Base-by-base conservation (phyloP, 352 stramenopile species). In the Phytophthora idaei region DNA sequence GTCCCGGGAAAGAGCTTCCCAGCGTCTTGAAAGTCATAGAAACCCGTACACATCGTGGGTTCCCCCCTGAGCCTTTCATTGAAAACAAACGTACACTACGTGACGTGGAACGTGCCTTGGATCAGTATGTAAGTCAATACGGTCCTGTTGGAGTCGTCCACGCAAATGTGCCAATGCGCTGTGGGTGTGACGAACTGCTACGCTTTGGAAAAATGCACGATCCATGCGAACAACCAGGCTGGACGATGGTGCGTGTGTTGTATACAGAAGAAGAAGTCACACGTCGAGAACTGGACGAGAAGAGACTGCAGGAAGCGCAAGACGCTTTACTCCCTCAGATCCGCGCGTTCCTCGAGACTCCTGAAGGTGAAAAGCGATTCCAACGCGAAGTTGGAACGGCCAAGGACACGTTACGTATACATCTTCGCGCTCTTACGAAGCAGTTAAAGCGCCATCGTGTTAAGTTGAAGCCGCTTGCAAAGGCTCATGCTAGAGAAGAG, bases 191-290 rank as follows among this genome's bases (percentile, higher is more conserved):
- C 31, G 78, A 87, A 2, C 56, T 92, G 28, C 58, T 92, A 32
- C 80, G 75, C 10, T 85, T 79, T 50, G 71, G 86, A 47, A 93
- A 90, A 67, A 79, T 82, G 69, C 85, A 93, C 57, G 81, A 80
- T 29, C 81, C 83, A 17, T 93, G 83, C 44, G 85, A 75, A 17
- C 77, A 80, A 7, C 55, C 61, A 37, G 85, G 83, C 0, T 93
- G 81, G 83, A 88, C 73, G 39, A 57, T 93, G 44, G 54, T 85
- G 11, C 81, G 87, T n/a, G 68, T 88, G 3, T 39, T 92, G 10
- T 90, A 83, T 50, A 88, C 81, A 0, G 54, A 62, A 2, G 81
- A 93, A 39, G 85, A 93, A 53, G 82, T 74, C 1, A 56, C 61
- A 9, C 71, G 81, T 28, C 74, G 83, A 17, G 73, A 71, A 27